phyloP scores from a whole-genome alignment of 2,329 filamentous ascomycete species.

The Metarhizium guizhouense region DNA sequence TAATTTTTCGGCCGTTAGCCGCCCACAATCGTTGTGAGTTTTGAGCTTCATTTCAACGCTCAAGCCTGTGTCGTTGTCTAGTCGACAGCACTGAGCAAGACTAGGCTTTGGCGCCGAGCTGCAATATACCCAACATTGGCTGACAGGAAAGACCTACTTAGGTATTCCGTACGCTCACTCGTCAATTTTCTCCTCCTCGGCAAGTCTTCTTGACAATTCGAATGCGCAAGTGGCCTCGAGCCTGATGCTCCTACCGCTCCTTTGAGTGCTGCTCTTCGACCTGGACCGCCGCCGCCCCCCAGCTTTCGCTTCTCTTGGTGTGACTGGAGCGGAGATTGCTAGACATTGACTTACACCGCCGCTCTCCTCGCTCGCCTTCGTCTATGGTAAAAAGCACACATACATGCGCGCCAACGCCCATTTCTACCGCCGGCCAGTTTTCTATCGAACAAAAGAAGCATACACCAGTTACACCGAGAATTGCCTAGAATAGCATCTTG shows the following conservation, averaged over 20 bases:
- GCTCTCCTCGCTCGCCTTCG: neutral
- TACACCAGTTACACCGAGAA: neutral
- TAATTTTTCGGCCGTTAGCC: neutral
- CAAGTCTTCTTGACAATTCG: no score
- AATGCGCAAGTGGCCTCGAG: no score
- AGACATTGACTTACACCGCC: conserved; percentile 9
- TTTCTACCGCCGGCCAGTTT: neutral
- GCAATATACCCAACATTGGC: neutral
- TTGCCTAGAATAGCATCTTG: neutral
- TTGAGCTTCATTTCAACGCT: neutral
- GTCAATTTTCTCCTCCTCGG: no score
- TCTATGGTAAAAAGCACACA: neutral
- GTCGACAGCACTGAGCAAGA: neutral
- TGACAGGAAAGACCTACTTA: neutral
- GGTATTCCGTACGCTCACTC: neutral
- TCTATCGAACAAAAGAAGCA: neutral
- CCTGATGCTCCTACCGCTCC: neutral
- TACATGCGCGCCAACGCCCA: neutral
- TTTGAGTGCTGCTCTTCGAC: neutral
- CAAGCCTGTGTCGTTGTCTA: neutral
- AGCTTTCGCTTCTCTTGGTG: neutral
- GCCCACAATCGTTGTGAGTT: conserved; percentile 2
- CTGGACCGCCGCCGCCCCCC: neutral
- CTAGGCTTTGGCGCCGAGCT: neutral
- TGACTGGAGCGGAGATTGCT: neutral